Base-by-base conservation (phyloP, 176 grass and related monocot species). In the Aegilops longissima region DNA sequence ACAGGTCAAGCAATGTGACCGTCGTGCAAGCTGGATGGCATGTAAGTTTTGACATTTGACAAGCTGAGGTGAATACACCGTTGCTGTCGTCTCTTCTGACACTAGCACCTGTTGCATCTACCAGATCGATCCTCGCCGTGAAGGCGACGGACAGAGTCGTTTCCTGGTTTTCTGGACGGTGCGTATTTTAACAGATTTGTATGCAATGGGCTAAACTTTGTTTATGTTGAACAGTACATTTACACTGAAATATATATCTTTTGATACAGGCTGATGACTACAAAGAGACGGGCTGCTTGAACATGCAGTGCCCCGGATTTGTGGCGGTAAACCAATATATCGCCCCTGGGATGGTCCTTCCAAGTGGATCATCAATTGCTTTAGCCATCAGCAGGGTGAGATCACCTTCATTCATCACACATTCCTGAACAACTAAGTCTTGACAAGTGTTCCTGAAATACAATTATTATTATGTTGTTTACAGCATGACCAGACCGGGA, bases 11-110 rank as follows among this genome's bases (percentile, higher is more conserved):
- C 61, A 54, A 44, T 4, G 0, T 24, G 12, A 38, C 42, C 14
- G 25, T 39, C 73, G 12, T 85, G 76, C 73, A 85, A 54, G 5
- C 30, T 68, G 73, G 83, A 56, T 78, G 83, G 73, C 38, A 25
- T 79, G 77, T 79, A 40, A 79, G 54, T 79, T 63, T 63, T 63
- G 17, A 39, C 52, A 39, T 79, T 79, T 61, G 30, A 61, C 12
- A 39, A 61, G 31, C 20, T 58, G 20, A 38, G 58, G 18, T 21
- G 34, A 71, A 5, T 4, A 71, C 21, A 13, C 33, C 24, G 3
- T 79, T 61, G 34, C 20, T 39, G 72, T 45, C 6, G 58, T 36
- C 18, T 76, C 71, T 84, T 45, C 42, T 76, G 11, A 66, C 27
- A 84, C 6, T 23, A 7, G 18, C n/a, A 39, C 36, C 2, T 79